phyloP scores from a whole-genome alignment of 371 early-diverging fungal species.

The Apophysomyces variabilis region DNA sequence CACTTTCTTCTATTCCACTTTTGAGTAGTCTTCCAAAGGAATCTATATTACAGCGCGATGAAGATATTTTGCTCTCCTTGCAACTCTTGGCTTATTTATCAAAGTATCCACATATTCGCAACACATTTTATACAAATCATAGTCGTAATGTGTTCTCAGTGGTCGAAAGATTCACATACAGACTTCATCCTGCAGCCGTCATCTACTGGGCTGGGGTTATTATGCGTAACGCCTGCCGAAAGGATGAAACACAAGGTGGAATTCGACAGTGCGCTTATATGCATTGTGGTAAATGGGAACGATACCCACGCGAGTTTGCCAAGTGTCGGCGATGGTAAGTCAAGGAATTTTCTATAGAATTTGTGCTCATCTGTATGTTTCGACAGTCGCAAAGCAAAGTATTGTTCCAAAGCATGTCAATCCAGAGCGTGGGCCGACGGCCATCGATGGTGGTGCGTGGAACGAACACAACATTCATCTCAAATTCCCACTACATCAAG shows the following conservation, averaged over 20 bases:
- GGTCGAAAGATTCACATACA: slow-evolving; percentile 73
- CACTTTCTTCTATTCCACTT: slow-evolving; percentile 26
- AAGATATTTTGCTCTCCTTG: slow-evolving; percentile 80
- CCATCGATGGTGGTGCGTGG: slow-evolving; percentile 80
- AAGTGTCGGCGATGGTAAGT: slow-evolving; percentile 74
- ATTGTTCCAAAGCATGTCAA: slow-evolving; percentile 77
- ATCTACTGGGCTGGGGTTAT: slow-evolving; percentile 79
- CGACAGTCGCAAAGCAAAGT: slow-evolving; percentile 71
- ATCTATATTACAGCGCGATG: slow-evolving; percentile 71
- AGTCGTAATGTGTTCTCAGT: slow-evolving; percentile 69
- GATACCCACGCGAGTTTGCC: slow-evolving; percentile 72
- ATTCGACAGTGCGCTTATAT: slow-evolving; percentile 77
- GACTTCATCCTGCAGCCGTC: slow-evolving; percentile 65
- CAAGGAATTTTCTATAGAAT: background rate
- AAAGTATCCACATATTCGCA: slow-evolving; percentile 76
- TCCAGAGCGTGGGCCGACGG: slow-evolving; percentile 77
- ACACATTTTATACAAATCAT: slow-evolving; percentile 64
- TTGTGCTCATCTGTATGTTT: background rate
- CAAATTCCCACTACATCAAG: slow-evolving; percentile 20
- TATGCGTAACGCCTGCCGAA: slow-evolving; percentile 81
- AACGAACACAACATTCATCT: slow-evolving; percentile 44
- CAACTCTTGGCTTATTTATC: slow-evolving; percentile 85
- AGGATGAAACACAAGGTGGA: slow-evolving; percentile 71
- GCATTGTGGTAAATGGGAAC: slow-evolving; percentile 76
- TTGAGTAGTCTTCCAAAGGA: slow-evolving; percentile 37